phyloP scores from a whole-genome alignment of 148 eudicot genomes.

The Euryodendron excelsum region DNA sequence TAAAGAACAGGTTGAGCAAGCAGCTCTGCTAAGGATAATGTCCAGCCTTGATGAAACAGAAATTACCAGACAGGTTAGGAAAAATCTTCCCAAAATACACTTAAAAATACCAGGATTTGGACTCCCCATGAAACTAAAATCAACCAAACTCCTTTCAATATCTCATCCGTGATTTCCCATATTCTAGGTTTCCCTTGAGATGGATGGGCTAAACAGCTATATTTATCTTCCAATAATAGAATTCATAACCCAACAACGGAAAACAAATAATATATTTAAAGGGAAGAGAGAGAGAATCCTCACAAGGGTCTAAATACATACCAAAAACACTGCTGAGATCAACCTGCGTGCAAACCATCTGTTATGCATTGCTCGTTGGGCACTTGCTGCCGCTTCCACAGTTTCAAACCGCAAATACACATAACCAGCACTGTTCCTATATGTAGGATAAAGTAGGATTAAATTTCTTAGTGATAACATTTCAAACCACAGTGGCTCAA shows the following conservation, averaged over 20 bases:
- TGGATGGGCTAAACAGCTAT: not conserved
- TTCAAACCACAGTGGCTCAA: not conserved
- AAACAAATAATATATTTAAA: not conserved
- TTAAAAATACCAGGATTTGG: not conserved
- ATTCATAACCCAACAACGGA: not conserved
- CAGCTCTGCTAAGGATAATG: not conserved
- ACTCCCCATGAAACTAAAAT: not conserved
- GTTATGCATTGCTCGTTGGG: slow-evolving; percentile 83
- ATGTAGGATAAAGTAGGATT: slow-evolving; percentile 1
- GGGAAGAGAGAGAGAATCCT: not conserved
- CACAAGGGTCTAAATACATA: slow-evolving; percentile 23
- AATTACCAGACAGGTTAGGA: not conserved
- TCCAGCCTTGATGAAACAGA: not conserved
- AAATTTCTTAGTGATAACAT: not conserved
- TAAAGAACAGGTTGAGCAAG: not conserved
- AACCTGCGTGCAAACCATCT: slow-evolving; percentile 93
- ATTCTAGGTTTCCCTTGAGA: not conserved
- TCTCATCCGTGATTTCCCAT: not conserved
- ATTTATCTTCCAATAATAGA: not conserved
- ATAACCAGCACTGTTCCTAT: slow-evolving; percentile 88
- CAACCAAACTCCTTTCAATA: not conserved
- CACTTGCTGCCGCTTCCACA: slow-evolving; percentile 70
- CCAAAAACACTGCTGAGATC: slow-evolving; percentile 86
- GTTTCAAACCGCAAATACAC: slow-evolving; percentile 78
- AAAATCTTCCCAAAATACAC: not conserved